Evolutionary conservation across 1,284 basidiomycete species (phyloP), one percentile per base, ranked within the genome.

Genomic region (Tilletia horrida): DNA sequence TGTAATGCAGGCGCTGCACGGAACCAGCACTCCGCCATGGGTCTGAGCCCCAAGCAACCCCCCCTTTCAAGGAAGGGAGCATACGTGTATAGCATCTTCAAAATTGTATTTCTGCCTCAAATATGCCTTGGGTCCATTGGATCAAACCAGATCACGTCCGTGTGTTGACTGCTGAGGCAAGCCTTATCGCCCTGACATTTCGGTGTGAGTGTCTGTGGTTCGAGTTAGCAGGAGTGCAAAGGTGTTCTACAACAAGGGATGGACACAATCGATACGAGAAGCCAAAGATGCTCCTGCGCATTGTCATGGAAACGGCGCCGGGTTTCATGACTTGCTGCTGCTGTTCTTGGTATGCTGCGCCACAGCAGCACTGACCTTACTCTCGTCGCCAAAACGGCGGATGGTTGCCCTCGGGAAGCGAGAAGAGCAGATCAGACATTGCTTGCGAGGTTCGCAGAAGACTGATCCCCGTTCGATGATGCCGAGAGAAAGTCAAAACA

Each of bases 1-100:
- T 92, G 94, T 95, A 29, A 87, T 89, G 16, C 93, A 98, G 82
- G 97, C 94, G 0, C 85, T 98, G 27, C 88, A 88, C 29, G 55
- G 55, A 25, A 59, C 55, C 27, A 59, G 55, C 55, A 59, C 55
- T 18, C 55, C 55, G 11, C 55, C 55, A 3, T 59, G 55, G 55
- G 55, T 59, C 18, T 59, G 35, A 40, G 35, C 35, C 11, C 35
- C n/a, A n/a, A n/a, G n/a, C n/a, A n/a, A n/a, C n/a, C n/a, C n/a
- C n/a, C n/a, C n/a, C n/a, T n/a, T n/a, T n/a, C n/a, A n/a, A n/a
- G n/a, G 35, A 40, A 11, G 11, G 35, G 55, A 31, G n/a, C 14
- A 57, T 16, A 23, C 52, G 9, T 23, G 52, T 57, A 57, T 29
- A 25, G 52, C 27, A 23, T 23, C 21, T 7, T 18, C 45, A 48